Conservation (phyloP, 805 yeast species). For the Saturnispora galanensis region DNA sequence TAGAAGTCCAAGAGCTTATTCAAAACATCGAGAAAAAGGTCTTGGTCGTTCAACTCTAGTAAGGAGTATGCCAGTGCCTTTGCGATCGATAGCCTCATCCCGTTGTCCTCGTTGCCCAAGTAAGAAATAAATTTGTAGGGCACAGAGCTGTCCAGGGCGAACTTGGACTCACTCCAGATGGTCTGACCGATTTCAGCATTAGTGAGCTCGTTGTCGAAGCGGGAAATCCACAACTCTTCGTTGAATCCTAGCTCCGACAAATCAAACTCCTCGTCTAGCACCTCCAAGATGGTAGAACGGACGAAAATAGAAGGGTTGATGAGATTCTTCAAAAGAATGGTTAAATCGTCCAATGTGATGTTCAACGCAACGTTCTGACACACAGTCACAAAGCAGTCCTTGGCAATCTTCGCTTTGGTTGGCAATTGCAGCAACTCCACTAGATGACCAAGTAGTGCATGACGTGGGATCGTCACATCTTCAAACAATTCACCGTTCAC, state of each 20-base stretch:
- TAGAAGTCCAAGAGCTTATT: conserved; percentile 45
- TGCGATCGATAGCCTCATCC: conserved; percentile 66
- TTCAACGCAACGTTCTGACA: conserved; percentile 68
- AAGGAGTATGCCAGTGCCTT: conserved; percentile 57
- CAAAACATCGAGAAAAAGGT: conserved; percentile 28
- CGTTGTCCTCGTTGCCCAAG: conserved; percentile 48
- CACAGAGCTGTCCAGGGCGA: conserved; percentile 36
- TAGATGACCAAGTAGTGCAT: conserved; percentile 49
- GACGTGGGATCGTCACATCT: conserved; percentile 60
- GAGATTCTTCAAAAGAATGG: conserved; percentile 44
- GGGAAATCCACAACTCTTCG: conserved; percentile 64
- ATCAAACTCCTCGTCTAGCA: conserved; percentile 74
- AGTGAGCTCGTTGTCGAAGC: conserved; percentile 59
- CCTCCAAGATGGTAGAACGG: conserved; percentile 71
- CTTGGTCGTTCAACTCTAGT: conserved; percentile 20
- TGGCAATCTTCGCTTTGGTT: conserved; percentile 68
- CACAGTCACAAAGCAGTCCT: conserved; percentile 71
- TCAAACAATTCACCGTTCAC: conserved; percentile 61
- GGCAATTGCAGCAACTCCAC: conserved; percentile 63
- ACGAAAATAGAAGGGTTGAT: conserved; percentile 61
- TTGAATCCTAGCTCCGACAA: conserved; percentile 33
- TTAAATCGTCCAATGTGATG: conserved; percentile 46
- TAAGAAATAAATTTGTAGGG: conserved; percentile 39
- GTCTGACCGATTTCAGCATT: conserved; percentile 61
- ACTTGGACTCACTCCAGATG: conserved; percentile 74